phyloP scores from a whole-genome alignment of 768 basidiomycete species.

The Tephrocybe sp. region DNA sequence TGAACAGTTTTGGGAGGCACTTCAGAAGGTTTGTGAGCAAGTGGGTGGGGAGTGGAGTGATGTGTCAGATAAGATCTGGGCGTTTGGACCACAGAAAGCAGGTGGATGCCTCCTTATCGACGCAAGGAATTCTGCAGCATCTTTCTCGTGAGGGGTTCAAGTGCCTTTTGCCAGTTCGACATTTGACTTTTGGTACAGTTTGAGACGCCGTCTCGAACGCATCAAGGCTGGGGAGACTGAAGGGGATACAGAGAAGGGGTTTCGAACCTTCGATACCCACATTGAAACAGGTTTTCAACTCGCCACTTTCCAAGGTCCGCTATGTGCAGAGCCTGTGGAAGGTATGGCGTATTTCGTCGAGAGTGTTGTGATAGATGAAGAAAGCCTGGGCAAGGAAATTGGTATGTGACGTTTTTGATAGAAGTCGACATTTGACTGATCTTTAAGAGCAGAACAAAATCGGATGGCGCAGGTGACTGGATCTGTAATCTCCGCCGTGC shows the following conservation, averaged over 20 bases:
- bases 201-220: conserved; percentile 50
- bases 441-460: conserved; percentile 59
- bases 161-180: neutral
- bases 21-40: conserved; percentile 61
- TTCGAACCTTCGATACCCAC: conserved; percentile 69
- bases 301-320: conserved; percentile 89
- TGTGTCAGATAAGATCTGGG: conserved; percentile 73
- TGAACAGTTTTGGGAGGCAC: conserved; percentile 77
- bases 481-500: conserved; percentile 82
- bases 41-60: conserved; percentile 86
- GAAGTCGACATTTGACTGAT: conserved; percentile 12
- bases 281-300: conserved; percentile 95
- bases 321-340: conserved; percentile 93
- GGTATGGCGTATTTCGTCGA: conserved; percentile 93
- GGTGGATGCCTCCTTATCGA: conserved; percentile 90
- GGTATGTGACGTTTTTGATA: conserved; percentile 39
- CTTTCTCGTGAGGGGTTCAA: conserved; percentile 52
- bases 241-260: conserved; percentile 32
- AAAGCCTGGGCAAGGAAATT: conserved; percentile 61
- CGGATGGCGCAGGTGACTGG: conserved; percentile 83
- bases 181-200: conserved; percentile 31
- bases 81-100: conserved; percentile 85
- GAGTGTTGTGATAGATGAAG: conserved; percentile 58
- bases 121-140: conserved; percentile 41
- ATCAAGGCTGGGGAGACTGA: conserved; percentile 27